A percentile compares a stretch with the other conserved stretches of the same genome.
These are phyloP conservation scores for Anacardium occidentale DNA, from an alignment of 345 rosid species.

Conservation along the genomic window DNA sequence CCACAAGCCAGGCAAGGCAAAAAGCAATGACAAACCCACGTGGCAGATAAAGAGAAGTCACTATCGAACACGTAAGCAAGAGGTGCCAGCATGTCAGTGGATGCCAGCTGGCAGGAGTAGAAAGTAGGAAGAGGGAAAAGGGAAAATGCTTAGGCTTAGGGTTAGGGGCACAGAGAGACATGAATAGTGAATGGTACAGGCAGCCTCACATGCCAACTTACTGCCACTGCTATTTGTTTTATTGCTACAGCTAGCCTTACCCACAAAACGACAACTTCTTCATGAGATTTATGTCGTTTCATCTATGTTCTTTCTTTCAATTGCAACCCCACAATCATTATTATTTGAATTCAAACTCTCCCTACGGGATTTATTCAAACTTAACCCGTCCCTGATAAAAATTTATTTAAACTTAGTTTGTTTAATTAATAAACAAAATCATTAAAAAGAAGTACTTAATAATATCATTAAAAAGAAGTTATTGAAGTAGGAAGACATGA, in stretches of 20 bases:
- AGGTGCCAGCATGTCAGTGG: conserved; percentile 24
- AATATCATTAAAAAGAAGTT: too few species aligned
- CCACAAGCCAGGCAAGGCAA: background rate
- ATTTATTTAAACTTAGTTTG: too few species aligned
- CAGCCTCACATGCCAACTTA: background rate
- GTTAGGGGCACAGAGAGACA: background rate
- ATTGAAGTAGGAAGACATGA: too few species aligned
- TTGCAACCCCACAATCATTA: background rate
- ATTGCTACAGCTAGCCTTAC: conserved; percentile 20
- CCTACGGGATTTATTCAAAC: too few species aligned
- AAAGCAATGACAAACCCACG: background rate
- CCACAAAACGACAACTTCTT: conserved; percentile 7
- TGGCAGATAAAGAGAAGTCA: conserved; percentile 18
- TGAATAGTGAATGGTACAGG: background rate
- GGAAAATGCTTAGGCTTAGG: too few species aligned
- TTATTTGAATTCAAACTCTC: background rate
- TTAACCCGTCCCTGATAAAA: too few species aligned
- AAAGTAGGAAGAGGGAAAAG: background rate
- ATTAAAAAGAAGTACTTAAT: too few species aligned
- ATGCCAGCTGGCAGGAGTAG: conserved; percentile 11
- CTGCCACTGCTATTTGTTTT: background rate
- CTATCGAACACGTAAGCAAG: conserved; percentile 6
- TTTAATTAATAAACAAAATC: too few species aligned
- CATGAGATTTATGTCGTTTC: conserved; percentile 10
- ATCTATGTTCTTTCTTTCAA: background rate